Evolutionary conservation across 768 basidiomycete genomes (phyloP).

Genomic region (Agaricus bisporus): DNA sequence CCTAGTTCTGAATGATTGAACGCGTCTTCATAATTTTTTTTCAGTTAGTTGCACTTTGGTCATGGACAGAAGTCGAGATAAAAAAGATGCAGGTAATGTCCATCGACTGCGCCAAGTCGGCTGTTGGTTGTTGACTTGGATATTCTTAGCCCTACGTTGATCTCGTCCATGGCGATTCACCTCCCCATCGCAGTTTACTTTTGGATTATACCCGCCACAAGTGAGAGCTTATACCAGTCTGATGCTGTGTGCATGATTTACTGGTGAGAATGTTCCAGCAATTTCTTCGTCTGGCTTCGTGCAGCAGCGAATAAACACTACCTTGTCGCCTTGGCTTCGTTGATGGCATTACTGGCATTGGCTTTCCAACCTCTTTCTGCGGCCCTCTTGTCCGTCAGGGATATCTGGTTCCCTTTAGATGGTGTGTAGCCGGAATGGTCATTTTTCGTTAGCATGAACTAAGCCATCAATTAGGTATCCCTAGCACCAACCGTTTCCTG

Average conservation of each 20-base stretch:
- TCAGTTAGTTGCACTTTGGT: slow-evolving; percentile 44
- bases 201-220: slow-evolving; percentile 52
- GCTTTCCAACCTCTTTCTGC: slow-evolving; percentile 48
- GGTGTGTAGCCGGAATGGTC: slow-evolving; percentile 20
- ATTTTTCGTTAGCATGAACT: neutral
- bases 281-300: slow-evolving; percentile 40
- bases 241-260: neutral
- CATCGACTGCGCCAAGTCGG: neutral
- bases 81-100: slow-evolving; percentile 45
- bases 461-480: slow-evolving; percentile 24
- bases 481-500: slow-evolving; percentile 27
- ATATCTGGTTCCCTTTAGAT: slow-evolving; percentile 37
- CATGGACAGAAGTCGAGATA: slow-evolving; percentile 53
- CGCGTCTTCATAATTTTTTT: neutral
- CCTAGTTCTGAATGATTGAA: neutral
- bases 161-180: slow-evolving; percentile 48
- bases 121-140: neutral
- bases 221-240: slow-evolving; percentile 18
- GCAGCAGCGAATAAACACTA: slow-evolving; percentile 44
- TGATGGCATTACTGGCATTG: slow-evolving; percentile 42
- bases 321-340: slow-evolving; percentile 40
- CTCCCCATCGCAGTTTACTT: slow-evolving; percentile 44
- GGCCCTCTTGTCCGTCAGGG: slow-evolving; percentile 40
- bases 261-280: slow-evolving; percentile 22
- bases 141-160: slow-evolving; percentile 46